These are phyloP conservation scores for Nannizzia gypsea DNA, from an alignment of 2,329 filamentous ascomycete species.

Conservation along the genomic window DNA sequence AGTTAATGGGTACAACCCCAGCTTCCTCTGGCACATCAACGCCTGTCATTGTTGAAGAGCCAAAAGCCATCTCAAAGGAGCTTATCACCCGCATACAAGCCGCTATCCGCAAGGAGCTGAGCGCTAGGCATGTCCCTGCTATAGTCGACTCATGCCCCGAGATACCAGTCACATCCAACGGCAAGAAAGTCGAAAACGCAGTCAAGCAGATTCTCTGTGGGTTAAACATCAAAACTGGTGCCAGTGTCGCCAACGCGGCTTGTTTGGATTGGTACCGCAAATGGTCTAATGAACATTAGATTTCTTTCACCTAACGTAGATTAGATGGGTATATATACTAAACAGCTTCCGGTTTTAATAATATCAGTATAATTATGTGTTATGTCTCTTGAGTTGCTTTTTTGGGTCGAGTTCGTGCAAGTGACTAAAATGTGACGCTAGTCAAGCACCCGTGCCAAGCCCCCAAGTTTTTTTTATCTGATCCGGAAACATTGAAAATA, in stretches of 20 bases:
- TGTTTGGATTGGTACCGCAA: constrained; percentile 77
- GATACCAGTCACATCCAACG: constrained; percentile 85
- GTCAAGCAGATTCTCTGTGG: constrained; percentile 95
- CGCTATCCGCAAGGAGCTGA: constrained; percentile 64
- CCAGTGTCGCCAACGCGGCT: constrained; percentile 83
- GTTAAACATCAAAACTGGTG: constrained; percentile 72
- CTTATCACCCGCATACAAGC: constrained; percentile 53
- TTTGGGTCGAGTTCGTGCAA: not conserved
- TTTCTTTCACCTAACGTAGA: not conserved
- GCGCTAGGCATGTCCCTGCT: constrained; percentile 76
- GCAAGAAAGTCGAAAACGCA: constrained; percentile 95
- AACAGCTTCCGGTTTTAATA: constrained; percentile 3
- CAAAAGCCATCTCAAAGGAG: constrained; percentile 45
- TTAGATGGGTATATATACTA: constrained; percentile 1
- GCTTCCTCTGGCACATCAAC: constrained; percentile 12
- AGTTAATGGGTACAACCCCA: constrained; percentile 43
- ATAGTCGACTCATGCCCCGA: constrained; percentile 72
- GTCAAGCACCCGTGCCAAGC: not conserved
- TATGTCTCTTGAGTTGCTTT: not conserved
- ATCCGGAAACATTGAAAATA: not conserved
- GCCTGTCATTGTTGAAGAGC: constrained; percentile 24
- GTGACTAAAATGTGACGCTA: not conserved
- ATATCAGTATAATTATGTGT: not conserved
- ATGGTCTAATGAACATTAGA: constrained; percentile 52
- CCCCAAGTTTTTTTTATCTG: not conserved